Base-by-base conservation (phyloP, 805 yeast species). In the Zygotorulaspora florentina region DNA sequence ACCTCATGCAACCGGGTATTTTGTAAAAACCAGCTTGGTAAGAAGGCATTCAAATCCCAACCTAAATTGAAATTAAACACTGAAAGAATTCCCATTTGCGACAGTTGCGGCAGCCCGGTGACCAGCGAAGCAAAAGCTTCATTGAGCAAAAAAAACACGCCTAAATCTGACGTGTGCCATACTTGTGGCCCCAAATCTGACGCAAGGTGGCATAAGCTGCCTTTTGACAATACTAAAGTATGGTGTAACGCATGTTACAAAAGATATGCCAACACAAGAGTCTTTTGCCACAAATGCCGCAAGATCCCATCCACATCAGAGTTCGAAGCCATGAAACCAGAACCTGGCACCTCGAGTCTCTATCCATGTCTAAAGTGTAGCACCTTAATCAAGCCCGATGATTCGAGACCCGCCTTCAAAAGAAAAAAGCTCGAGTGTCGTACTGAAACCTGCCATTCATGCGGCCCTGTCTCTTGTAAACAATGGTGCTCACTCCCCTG, bases 401-500 rank as follows among this genome's bases (percentile, higher is more conserved):
- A 12, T 29, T 13, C 33, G 9, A 13, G 15, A 29, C 33, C 33
- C 8, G 15, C 15, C 33, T 9, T 29, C 33, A 29, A 29, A 12
- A 29, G 15, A 29, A 29, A 29, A 12, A 29, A 13, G 15, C 15
- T 29, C 15, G n/a, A 13, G n/a, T 12, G n/a, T 12, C 15, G 15
- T 5, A 8, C 8, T 4, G 33, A 29, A 13, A 12, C 33, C 33
- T 43, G 37, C 12, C 16, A 40, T 16, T 40, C 38, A 18, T 40
- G 37, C 15, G 43, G 43, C 13, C 37, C 38, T 2, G 20, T 33
- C 3, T 11, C 7, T 23, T 40, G 29, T 13, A 40, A 40, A 5
- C 8, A 35, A 26, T 40, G 37, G 36, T 9, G 28, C 13, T 17
- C 16, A n/a, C 25, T 40, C 15, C 36, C 37, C 3, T 40, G 43